Conservation (phyloP, 1,139 yeast genomes). For the Blastobotrys indianensis region DNA sequence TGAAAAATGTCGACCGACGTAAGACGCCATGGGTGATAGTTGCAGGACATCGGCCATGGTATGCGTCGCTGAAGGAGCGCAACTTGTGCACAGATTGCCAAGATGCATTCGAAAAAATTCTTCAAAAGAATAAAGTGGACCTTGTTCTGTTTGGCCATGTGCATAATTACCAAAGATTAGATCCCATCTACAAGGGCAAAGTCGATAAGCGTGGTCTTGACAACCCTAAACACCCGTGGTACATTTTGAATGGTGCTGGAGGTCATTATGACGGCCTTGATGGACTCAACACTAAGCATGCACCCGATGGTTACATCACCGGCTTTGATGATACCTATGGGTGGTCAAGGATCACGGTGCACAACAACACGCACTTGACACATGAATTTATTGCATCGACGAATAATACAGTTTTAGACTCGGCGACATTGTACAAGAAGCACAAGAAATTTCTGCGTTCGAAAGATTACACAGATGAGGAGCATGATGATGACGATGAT, state of each 20-base stretch:
- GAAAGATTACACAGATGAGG: too few species aligned
- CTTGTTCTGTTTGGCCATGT: conserved; percentile 29
- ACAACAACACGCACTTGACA: conserved; percentile 43
- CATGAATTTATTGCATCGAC: conserved; percentile 35
- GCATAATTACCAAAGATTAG: conserved; percentile 28
- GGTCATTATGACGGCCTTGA: conserved; percentile 31
- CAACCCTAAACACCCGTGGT: conserved; percentile 30
- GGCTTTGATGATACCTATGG: conserved; percentile 22
- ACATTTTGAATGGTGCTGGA: conserved; percentile 29
- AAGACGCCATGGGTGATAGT: conserved; percentile 33
- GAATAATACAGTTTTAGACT: conserved; percentile 39
- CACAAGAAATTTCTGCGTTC: neutral
- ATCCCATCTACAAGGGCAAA: conserved; percentile 22
- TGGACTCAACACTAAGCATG: conserved; percentile 13
- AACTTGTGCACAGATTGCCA: conserved; percentile 26
- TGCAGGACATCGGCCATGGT: conserved; percentile 38
- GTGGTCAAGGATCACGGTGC: conserved; percentile 43
- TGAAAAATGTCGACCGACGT: conserved; percentile 31
- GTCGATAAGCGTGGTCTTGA: conserved; percentile 28
- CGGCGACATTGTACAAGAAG: conserved; percentile 25
- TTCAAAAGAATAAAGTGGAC: conserved; percentile 27
- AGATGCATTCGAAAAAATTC: conserved; percentile 27
- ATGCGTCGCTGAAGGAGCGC: conserved; percentile 19
- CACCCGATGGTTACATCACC: conserved; percentile 6
- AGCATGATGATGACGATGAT: too few species aligned